Evolutionary conservation across 352 stramenopile genomes (phyloP).

Genomic region (Phytophthora meadii): DNA sequence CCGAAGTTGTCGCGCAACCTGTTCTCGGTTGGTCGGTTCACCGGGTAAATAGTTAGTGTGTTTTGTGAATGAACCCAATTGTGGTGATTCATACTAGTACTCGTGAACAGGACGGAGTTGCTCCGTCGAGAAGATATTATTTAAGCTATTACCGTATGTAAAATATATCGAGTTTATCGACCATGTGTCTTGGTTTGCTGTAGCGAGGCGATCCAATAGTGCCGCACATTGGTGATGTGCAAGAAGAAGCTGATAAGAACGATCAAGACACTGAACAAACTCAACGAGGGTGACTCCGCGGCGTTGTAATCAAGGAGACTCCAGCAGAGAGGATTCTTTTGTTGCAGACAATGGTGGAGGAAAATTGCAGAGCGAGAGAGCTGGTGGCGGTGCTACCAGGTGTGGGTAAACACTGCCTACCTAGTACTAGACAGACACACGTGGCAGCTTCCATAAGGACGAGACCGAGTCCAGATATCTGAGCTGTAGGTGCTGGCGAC

Average conservation of each 20-base stretch:
- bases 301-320: too few species aligned
- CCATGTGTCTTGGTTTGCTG: slow-evolving; percentile 29
- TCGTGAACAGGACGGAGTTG: slow-evolving; percentile 8
- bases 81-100: slow-evolving; percentile 20
- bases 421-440: slow-evolving; percentile 42
- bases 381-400: slow-evolving; percentile 73
- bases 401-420: slow-evolving; percentile 61
- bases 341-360: background rate
- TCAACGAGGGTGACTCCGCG: too few species aligned
- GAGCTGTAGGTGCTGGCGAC: slow-evolving; percentile 88
- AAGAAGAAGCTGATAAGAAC: too few species aligned
- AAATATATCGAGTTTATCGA: slow-evolving; percentile 38
- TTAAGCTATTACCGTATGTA: slow-evolving; percentile 43
- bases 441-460: slow-evolving; percentile 92
- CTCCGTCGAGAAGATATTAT: slow-evolving; percentile 33
- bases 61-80: slow-evolving; percentile 15
- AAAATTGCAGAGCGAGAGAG: slow-evolving; percentile 43
- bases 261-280: too few species aligned
- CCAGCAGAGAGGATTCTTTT: slow-evolving; percentile 7
- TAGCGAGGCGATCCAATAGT: slow-evolving; percentile 67
- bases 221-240: slow-evolving; percentile 53
- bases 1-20: too few species aligned
- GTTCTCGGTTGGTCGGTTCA: too few species aligned
- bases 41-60: slow-evolving; percentile 1
- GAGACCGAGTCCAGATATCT: slow-evolving; percentile 94